Evolutionary conservation across 1,284 basidiomycete species (phyloP), one percentile per base, ranked within the genome.

Genomic region (Puccinia horiana): DNA sequence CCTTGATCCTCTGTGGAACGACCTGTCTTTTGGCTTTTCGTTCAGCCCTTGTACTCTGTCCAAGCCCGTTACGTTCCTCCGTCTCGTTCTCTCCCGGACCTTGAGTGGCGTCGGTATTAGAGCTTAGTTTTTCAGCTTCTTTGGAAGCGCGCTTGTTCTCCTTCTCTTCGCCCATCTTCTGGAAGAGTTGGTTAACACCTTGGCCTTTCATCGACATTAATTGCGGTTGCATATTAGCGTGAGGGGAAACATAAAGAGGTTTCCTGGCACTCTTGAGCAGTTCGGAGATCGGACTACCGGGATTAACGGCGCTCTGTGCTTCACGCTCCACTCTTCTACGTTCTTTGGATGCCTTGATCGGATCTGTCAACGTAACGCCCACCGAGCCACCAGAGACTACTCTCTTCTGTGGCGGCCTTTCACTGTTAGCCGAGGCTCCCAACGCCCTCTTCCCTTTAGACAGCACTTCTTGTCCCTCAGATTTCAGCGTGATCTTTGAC

Each of bases 261-360:
- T 95, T 93, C 72, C 93, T 90, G 0, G 95, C 95, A 0, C 94
- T 94, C 85, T 88, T 88, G 85, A 99, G 90, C 76, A 99, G 89
- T 6, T 94, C 94, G 29, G 94, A 94, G 83, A 99, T 96, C 0
- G 97, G 96, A 84, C 92, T 94, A 75, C 94, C 95, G 4, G 96
- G 97, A 86, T 96, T 93, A 3, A 98, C 93, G 1, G 95, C 97
- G 85, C 93, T 92, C 88, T 94, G 92, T 91, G 97, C 96, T 87
- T 98, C 96, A 85, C 93, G 92, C 90, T 99, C 96, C 87, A 81
- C 79, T 49, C 79, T 56, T 42, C 79, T 61, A 18, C 69, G 54
- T 65, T 81, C 79, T 74, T 74, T 73, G 20, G 79, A 81, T 23
- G 79, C 79, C 47, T 74, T 81, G 49, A 74, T 63, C 1, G 79